Percentiles rank a stretch among this genome's conserved stretches.
These are phyloP conservation scores for Sarocladiaceae sp. DNA, from an alignment of 2,329 filamentous ascomycete species.

Conservation along the genomic window DNA sequence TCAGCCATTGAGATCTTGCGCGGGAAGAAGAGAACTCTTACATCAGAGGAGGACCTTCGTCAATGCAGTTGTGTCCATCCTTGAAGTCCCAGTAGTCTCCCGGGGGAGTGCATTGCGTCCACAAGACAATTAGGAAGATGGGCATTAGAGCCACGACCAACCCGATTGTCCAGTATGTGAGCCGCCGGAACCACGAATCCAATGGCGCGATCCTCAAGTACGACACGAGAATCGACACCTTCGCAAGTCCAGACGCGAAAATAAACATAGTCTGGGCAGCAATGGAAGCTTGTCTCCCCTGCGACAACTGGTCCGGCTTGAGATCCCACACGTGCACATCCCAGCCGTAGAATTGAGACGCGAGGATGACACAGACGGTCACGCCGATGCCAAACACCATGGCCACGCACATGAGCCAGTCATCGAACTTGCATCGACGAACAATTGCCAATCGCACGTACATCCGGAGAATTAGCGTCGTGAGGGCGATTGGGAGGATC, in stretches of 20 bases:
- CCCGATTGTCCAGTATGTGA: conserved; percentile 23
- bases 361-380: conserved; percentile 29
- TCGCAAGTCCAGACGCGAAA: conserved; percentile 31
- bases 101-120: conserved; percentile 29
- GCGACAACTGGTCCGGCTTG: conserved; percentile 18
- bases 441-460: conserved; percentile 31
- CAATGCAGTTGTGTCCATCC: conserved; percentile 22
- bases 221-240: conserved; percentile 34
- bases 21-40: conserved; percentile 13
- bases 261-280: conserved; percentile 35
- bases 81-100: conserved; percentile 19
- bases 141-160: conserved; percentile 23
- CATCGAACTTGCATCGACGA: conserved; percentile 30
- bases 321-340: conserved; percentile 34
- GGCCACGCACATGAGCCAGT: conserved; percentile 37
- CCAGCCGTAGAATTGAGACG: conserved; percentile 31
- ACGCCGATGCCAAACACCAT: conserved; percentile 31
- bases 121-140: conserved; percentile 30
- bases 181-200: conserved; percentile 26
- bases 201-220: conserved; percentile 34
- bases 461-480: conserved; percentile 30
- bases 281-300: conserved; percentile 32
- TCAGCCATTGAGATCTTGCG: conserved; percentile 3
- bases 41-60: conserved; percentile 23
- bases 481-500: conserved; percentile 27